These are phyloP conservation scores for Aechmea fasciata DNA, from an alignment of 176 grass and related monocot genomes.

Conservation along the genomic window DNA sequence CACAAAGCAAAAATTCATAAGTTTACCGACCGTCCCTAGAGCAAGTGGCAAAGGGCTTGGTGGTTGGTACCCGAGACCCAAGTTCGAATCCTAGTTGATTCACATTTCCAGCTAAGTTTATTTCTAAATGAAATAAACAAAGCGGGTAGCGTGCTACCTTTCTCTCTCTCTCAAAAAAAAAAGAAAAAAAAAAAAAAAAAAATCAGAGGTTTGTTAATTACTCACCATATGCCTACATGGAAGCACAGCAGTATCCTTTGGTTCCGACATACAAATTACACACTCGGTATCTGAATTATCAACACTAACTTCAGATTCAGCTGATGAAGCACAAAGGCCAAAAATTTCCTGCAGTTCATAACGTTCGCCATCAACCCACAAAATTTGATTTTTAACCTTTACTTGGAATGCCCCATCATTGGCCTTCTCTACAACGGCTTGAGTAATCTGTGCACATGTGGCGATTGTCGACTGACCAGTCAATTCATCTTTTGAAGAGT, in stretches of 20 bases:
- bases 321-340: slow-evolving; percentile 31
- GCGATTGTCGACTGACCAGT: slow-evolving; percentile 21
- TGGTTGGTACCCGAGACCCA: too few species aligned
- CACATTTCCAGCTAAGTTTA: too few species aligned
- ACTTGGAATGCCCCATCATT: slow-evolving; percentile 27
- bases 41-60: too few species aligned
- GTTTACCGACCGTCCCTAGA: too few species aligned
- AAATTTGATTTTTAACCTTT: slow-evolving; percentile 35
- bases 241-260: slow-evolving; percentile 50
- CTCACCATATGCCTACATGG: slow-evolving; percentile 68
- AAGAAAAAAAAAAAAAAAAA: too few species aligned
- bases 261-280: slow-evolving; percentile 60
- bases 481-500: slow-evolving; percentile 26
- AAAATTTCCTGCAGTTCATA: slow-evolving; percentile 65
- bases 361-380: slow-evolving; percentile 45
- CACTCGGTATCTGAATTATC: slow-evolving; percentile 59
- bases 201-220: slow-evolving; percentile 4
- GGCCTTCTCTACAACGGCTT: slow-evolving; percentile 50
- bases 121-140: too few species aligned
- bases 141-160: too few species aligned
- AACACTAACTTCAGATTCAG: slow-evolving; percentile 24
- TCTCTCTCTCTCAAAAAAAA: too few species aligned
- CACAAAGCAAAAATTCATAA: neutral
- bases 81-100: too few species aligned
- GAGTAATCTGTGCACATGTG: slow-evolving; percentile 31